A percentile compares a stretch with the other conserved stretches of the same genome.
Conservation (phyloP, 169 alveolate genomes). For the Plasmodium inui region DNA sequence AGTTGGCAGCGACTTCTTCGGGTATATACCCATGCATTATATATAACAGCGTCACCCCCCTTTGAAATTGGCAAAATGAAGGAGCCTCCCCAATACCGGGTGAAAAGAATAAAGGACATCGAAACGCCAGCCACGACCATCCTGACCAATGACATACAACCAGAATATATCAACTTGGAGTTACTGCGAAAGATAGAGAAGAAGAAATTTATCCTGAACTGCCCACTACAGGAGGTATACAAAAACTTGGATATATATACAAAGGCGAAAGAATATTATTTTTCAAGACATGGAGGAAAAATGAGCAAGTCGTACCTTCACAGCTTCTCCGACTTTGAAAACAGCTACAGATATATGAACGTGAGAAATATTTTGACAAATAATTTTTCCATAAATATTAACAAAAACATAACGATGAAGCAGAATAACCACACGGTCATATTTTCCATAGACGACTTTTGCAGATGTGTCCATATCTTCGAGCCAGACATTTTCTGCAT, state of each 20-base stretch:
- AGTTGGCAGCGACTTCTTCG: neutral
- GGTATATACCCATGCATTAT: neutral
- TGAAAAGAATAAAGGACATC: constrained; percentile 26
- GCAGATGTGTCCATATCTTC: constrained; percentile 52
- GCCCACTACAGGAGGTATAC: constrained; percentile 58
- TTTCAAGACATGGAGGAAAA: neutral
- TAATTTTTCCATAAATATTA: constrained; percentile 24
- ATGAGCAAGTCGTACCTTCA: neutral
- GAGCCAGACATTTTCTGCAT: constrained; percentile 73
- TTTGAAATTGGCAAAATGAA: neutral
- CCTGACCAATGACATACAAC: constrained; percentile 48
- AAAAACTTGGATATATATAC: constrained; percentile 37
- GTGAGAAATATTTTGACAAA: constrained; percentile 47
- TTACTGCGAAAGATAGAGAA: constrained; percentile 37
- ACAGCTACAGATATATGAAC: constrained; percentile 61
- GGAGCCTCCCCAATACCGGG: constrained; percentile 1
- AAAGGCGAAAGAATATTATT: constrained; percentile 60
- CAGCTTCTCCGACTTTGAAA: constrained; percentile 40
- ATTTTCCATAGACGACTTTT: constrained; percentile 56
- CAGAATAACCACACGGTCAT: constrained; percentile 5
- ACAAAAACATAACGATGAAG: constrained; percentile 42
- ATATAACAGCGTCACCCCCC: neutral
- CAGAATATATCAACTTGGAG: constrained; percentile 52
- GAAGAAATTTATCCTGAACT: constrained; percentile 18
- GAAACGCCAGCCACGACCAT: constrained; percentile 72